Evolutionary conservation across 192 early-diverging fungal species (phyloP), one percentile per base, ranked within the genome.

Genomic region (Linnemannia zychae): DNA sequence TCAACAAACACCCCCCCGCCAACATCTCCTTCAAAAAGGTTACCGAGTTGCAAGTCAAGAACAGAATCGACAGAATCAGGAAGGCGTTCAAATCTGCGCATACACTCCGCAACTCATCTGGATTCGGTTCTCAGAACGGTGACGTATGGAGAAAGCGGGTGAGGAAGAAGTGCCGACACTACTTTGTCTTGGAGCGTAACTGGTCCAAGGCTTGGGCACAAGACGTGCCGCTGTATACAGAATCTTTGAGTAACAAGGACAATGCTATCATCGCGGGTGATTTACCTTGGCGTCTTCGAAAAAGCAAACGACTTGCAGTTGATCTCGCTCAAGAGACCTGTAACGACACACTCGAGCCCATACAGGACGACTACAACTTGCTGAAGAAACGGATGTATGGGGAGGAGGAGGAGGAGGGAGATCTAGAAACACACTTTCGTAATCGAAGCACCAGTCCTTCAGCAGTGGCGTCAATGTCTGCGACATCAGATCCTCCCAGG

Each of bases 201-300:
- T 74, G 73, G 57, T 16, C 12, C 22, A 40, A 7, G 24, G n/a
- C 4, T 37, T 74, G 57, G 52, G 60, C 37, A 24, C 9, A 22
- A 4, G 36, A 33, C 13, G 22, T 18, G 5, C 24, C 57, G 28
- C 20, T 22, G 36, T 46, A 38, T 6, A 37, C 38, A 15, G 60
- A 74, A 38, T 65, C 73, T 46, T n/a, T 74, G 31, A 63, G 38
- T 9, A 65, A 63, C 40, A 6, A 44, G 40, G 73, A 74, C 38
- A 18, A 74, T n/a, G 7, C 34, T 1, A 3, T 44, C 33, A 65
- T 74, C 37, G 22, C 33, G 3, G 63, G 28, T 24, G 9, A 11
- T 33, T 24, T 33, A 24, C 22, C n/a, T 2, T 33, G 11, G n/a
- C 9, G 33, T 24, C 1, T 11, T 24, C 24, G 28, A 11, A 65